Conservation (phyloP, 331 rosid species). For the Rosa hybrid region DNA sequence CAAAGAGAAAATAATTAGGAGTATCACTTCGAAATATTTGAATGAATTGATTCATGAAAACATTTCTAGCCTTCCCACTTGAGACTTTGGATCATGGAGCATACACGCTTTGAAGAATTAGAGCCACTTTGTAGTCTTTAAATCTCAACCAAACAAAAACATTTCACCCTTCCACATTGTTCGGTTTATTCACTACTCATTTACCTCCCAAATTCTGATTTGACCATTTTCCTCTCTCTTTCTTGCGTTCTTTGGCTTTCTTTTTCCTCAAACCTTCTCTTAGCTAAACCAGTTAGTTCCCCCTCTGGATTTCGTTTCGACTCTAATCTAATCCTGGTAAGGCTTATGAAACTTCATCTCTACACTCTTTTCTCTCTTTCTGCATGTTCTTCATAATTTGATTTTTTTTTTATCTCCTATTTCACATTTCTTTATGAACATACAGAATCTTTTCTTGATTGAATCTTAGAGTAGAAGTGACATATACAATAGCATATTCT, state of each 20-base stretch:
- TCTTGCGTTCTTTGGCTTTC: neutral
- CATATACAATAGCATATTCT: constrained; percentile 1
- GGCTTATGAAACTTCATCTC: neutral
- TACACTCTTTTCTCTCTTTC: neutral
- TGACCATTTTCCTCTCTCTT: constrained; percentile 6
- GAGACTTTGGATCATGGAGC: neutral
- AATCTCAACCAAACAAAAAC: constrained; percentile 6
- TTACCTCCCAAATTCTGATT: neutral
- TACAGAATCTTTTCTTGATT: neutral
- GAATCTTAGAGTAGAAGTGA: neutral
- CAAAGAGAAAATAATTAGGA: no score
- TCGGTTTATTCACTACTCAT: neutral
- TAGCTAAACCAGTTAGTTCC: neutral
- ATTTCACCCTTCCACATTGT: neutral
- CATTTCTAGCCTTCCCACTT: neutral
- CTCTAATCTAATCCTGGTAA: neutral
- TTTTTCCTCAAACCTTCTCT: neutral
- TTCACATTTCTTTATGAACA: neutral
- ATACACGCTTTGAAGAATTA: neutral
- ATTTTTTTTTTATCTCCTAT: neutral
- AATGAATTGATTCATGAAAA: neutral
- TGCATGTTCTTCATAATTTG: neutral
- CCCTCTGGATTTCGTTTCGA: neutral
- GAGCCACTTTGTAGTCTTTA: constrained; percentile 1
- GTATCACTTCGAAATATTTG: no score